phyloP scores from a whole-genome alignment of 331 rosid species.

The Spiraea crenata region DNA sequence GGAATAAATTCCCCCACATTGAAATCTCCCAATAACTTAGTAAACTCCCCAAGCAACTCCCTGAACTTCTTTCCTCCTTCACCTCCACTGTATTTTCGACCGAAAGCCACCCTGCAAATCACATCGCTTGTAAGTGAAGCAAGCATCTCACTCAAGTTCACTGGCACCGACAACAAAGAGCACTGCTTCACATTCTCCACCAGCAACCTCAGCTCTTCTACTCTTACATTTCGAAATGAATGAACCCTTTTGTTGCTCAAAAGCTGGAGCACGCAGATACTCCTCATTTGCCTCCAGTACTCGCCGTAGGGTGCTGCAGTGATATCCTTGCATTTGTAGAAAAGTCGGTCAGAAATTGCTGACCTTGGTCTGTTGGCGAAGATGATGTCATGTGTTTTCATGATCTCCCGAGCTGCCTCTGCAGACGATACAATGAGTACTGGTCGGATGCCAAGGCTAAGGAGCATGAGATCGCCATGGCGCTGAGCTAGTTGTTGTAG shows the following conservation, averaged over 20 bases:
- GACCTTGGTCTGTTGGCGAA: not conserved
- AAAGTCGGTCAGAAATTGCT: not conserved
- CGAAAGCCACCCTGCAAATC: not conserved
- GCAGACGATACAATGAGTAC: not conserved
- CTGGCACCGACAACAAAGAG: not conserved
- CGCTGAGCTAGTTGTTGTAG: not conserved
- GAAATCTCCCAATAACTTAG: not conserved
- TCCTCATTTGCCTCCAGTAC: conserved; percentile 20
- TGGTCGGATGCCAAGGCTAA: not conserved
- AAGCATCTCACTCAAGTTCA: not conserved
- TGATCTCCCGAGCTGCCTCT: not conserved
- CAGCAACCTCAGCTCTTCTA: not conserved
- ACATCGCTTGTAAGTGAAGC: not conserved
- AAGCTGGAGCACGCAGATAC: conserved; percentile 11
- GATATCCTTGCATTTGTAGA: not conserved
- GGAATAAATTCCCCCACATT: conserved; percentile 12
- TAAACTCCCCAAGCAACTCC: conserved; percentile 1
- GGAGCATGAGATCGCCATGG: not conserved
- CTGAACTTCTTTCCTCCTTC: not conserved
- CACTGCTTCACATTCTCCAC: not conserved
- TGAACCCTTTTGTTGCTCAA: conserved; percentile 18
- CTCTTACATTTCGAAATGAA: not conserved
- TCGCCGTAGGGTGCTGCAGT: conserved; percentile 9
- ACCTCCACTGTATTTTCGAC: not conserved
- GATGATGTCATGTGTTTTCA: not conserved